Evolutionary conservation across 768 basidiomycete genomes (phyloP), one percentile per base, ranked within the genome.

Genomic region (Termitomyces bulborhizus): DNA sequence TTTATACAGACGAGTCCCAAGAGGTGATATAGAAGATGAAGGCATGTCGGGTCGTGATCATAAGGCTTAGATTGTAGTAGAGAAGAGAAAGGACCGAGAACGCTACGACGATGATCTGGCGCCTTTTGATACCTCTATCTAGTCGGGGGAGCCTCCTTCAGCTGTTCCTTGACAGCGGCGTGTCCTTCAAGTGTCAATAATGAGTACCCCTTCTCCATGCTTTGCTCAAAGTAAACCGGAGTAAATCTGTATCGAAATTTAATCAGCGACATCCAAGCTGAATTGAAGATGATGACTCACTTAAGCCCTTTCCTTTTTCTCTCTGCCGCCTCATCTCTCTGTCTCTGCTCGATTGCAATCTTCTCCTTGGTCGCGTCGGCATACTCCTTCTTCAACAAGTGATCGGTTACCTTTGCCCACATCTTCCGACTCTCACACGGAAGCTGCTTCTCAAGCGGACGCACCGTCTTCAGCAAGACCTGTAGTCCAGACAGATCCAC

Each of bases 291-390:
- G 11, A 18, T 53, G 8, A 88, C 91, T 75, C 64, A 96, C 91
- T 81, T 78, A 31, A 82, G 68, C 16, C 88, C 90, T 55, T 83
- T 88, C 68, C 78, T 80, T 76, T 92, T 95, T 71, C 93, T 77
- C 68, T 93, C 90, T 11, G 86, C 88, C 6, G 93, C 90, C 32
- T 84, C 81, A 57, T 98, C 94, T 49, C 97, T 75, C 76, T 98
- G 97, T 65, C 68, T 81, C 79, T 98, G 96, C 73, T 99, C 97
- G 54, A 99, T 96, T 4, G 70, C 70, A 51, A 93, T 81, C 77
- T 99, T 99, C 74, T 88, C 82, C 75, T 79, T 89, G 55, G 93
- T 98, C 51, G 97, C 97, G 41, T 95, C 92, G 24, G 81, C 78
- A 71, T 81, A 99, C 65, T 95, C 90, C 79, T 97, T 98, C 65